Conservation (phyloP, 306 rosid genomes). For the Trifolium fragiferum region DNA sequence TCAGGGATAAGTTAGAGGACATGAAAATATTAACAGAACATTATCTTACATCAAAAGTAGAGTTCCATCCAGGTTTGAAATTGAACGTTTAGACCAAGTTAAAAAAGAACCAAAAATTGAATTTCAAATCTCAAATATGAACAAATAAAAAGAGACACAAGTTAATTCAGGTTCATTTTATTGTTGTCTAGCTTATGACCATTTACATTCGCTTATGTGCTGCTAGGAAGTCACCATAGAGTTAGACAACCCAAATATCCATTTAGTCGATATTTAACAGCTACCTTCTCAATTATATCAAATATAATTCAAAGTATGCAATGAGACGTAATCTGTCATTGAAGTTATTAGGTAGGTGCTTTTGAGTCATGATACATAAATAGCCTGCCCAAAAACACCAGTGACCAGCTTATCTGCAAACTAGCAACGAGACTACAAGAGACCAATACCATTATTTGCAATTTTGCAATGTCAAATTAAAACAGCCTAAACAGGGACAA, state of each 20-base stretch:
- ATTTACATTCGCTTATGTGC: not conserved
- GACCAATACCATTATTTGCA: not conserved
- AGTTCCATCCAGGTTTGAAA: not conserved
- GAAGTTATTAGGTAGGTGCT: not conserved
- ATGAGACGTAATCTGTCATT: not conserved
- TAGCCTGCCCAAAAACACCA: constrained; percentile 1
- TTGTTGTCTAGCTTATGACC: constrained; percentile 7
- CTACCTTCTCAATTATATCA: not conserved
- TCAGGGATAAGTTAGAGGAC: not conserved
- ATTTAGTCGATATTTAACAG: not conserved
- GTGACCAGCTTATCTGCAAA: not conserved
- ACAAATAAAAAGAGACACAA: not conserved
- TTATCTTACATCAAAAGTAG: constrained; percentile 5
- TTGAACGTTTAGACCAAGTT: constrained; percentile 4
- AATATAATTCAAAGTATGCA: not conserved
- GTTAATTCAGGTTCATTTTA: not conserved
- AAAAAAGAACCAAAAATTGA: not conserved
- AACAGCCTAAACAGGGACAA: not conserved
- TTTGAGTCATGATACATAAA: not conserved
- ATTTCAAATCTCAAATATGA: constrained; percentile 6
- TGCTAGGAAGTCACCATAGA: not conserved
- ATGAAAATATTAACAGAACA: not conserved
- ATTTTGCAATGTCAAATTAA: not conserved
- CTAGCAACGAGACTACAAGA: not conserved
- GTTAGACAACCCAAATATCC: not conserved